Evolutionary conservation across 352 stramenopile species (phyloP), one percentile per base, ranked within the genome.

Genomic region (Pilasporangium apinafurcum): DNA sequence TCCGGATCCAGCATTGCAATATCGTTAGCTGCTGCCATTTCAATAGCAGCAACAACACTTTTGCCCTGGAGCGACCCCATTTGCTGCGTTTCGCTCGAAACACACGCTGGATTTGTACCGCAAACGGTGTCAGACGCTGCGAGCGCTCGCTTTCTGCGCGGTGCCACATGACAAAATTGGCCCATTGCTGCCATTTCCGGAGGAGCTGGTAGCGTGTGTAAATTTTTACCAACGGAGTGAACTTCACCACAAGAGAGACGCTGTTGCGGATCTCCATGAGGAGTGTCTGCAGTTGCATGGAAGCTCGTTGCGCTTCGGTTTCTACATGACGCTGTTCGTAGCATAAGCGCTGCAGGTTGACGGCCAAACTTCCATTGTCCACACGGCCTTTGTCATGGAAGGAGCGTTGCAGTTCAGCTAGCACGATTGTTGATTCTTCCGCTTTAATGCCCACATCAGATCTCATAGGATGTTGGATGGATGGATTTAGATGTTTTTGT

Each of bases 141-240:
- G 86, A 47, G 5, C 60, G 60, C 21, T 34, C 51, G 21, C 63
- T 51, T 20, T 85, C 76, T 16, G 53, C 34, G 5, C 48, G 50
- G 38, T 83, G 64, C 68, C 70, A 86, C 9, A 10, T 17, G 6
- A 70, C 51, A 36, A 68, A 85, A n/a, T 27, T 17, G 7, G 36
- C 22, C 76, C 76, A 89, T 13, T 43, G 29, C 2, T 18, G 18
- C 69, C 68, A 77, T 8, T 53, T 44, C 0, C 61, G 64, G 24
- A 53, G 41, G 1, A 67, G 37, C 53, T 79, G 68, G 30, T 65
- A 59, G 4, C 58, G 65, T 13, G 53, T 36, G 24, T 83, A 85
- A 20, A 86, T 61, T 44, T 73, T 71, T 31, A 78, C 72, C 2
- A 83, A 50, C 14, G 76, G 76, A 10, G 65, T 75, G 45, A 83